phyloP scores from a whole-genome alignment of 352 stramenopile species.

The Phytophthora europaea region DNA sequence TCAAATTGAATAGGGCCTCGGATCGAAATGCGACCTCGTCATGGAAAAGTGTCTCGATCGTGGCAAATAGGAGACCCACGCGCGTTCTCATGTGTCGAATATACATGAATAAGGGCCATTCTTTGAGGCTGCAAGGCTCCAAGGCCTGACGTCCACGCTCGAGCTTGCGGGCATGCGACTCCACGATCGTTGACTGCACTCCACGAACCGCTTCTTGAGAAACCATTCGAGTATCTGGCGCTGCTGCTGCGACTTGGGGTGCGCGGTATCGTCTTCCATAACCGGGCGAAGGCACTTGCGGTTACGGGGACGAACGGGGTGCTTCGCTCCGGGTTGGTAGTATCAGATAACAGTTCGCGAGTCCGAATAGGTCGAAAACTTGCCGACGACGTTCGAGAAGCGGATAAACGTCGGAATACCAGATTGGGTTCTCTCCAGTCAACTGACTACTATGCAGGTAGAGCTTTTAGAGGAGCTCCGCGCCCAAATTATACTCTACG shows the following conservation, averaged over 20 bases:
- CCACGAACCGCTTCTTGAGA: constrained; percentile 38
- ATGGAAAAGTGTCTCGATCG: too few relatives aligned
- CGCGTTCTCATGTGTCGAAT: too few relatives aligned
- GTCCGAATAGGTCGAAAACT: neutral
- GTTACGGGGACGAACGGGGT: neutral
- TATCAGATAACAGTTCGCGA: neutral
- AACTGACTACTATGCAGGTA: too few relatives aligned
- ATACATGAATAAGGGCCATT: too few relatives aligned
- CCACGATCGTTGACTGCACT: constrained; percentile 34
- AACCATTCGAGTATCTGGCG: constrained; percentile 42
- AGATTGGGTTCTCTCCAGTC: too few relatives aligned
- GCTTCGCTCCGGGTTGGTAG: neutral
- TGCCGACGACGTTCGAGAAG: neutral
- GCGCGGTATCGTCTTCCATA: neutral
- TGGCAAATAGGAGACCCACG: too few relatives aligned
- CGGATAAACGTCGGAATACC: too few relatives aligned
- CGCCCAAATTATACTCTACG: too few relatives aligned
- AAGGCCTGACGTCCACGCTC: constrained; percentile 18
- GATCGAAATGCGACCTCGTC: too few relatives aligned
- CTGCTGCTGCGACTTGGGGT: constrained; percentile 43
- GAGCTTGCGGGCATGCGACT: constrained; percentile 30
- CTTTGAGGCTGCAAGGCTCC: too few relatives aligned
- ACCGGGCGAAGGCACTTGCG: constrained; percentile 24
- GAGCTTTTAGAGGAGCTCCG: too few relatives aligned
- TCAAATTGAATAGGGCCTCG: too few relatives aligned